A percentile compares a stretch with the other conserved stretches of the same genome.
Evolutionary conservation across 78 protist species (phyloP).

Genomic region (Dictyostelium capitatum): DNA sequence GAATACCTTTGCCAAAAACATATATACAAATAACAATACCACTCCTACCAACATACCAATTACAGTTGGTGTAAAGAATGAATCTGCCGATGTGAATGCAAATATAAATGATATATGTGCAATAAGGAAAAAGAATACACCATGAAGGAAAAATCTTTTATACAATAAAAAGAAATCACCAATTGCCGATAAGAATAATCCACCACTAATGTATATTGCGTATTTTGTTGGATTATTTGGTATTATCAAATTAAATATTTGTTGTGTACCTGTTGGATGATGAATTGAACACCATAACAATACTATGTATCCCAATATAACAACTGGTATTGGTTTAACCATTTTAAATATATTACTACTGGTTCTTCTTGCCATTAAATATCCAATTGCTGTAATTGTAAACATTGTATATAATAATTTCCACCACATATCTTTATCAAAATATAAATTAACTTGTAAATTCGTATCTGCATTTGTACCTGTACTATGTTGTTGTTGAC

Average conservation of each 20-base stretch:
- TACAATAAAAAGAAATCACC: slow-evolving; percentile 59
- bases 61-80: slow-evolving; percentile 57
- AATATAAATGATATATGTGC: slow-evolving; percentile 64
- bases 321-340: slow-evolving; percentile 66
- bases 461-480: neutral
- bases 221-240: slow-evolving; percentile 70
- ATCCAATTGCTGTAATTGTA: slow-evolving; percentile 26
- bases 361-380: slow-evolving; percentile 56
- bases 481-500: slow-evolving; percentile 17
- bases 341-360: slow-evolving; percentile 1
- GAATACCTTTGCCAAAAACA: slow-evolving; percentile 44
- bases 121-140: slow-evolving; percentile 56
- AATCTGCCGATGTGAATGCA: slow-evolving; percentile 51
- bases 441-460: neutral
- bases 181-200: slow-evolving; percentile 66
- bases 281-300: slow-evolving; percentile 73
- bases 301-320: slow-evolving; percentile 67
- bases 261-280: neutral
- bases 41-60: neutral
- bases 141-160: slow-evolving; percentile 37
- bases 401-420: slow-evolving; percentile 48
- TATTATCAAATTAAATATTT: slow-evolving; percentile 1
- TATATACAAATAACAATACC: slow-evolving; percentile 50
- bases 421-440: slow-evolving; percentile 76
- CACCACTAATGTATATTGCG: slow-evolving; percentile 53